Evolutionary conservation across 2,329 filamentous ascomycete genomes (phyloP), one percentile per base, ranked within the genome.

Genomic region (Nakataea oryzae): DNA sequence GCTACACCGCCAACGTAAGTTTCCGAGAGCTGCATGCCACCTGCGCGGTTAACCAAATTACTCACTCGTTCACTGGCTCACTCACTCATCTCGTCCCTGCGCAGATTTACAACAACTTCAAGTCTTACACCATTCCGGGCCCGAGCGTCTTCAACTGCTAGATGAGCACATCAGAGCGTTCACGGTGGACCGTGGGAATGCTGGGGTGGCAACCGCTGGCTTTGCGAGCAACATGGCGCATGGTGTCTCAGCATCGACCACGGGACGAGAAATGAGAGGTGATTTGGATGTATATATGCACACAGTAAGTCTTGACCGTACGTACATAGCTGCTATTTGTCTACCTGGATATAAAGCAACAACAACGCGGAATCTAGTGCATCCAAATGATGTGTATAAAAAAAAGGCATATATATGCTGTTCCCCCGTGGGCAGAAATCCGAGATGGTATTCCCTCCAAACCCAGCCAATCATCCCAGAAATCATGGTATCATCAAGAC

Each of bases 1-100:
- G 77, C 24, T 79, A 78, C 67, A 76, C 73, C 5, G 73, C 71
- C 65, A 79, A 80, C 67, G 76, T 79, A 60, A 64, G 74, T 64
- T 26, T 28, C 41, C 28, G 11, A 12, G 12, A 14, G 8, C 9
- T 11, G 21, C 7, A 32, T 9, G 8, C 30, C 41, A 24, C 11
- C 8, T n/a, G 6, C 6, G 17, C 17, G 6, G 2, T 11, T n/a
- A 3, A 9, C 21, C 4, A 47, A 17, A 8, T 55, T 55, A 47
- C 41, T 47, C 41, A 47, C 21, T 47, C 41, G 11, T 47, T 21
- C 41, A 28, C 2, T n/a, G n/a, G n/a, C n/a, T n/a, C 24, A 13
- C 21, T 50, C 41, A 50, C 41, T 9, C 24, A 9, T 17, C 21
- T 24, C 21, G 24, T 8, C 21, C 41, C 24, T n/a, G 41, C 6